Base-by-base conservation (phyloP, 352 stramenopile species). In the Phytophthora boehmeriae region DNA sequence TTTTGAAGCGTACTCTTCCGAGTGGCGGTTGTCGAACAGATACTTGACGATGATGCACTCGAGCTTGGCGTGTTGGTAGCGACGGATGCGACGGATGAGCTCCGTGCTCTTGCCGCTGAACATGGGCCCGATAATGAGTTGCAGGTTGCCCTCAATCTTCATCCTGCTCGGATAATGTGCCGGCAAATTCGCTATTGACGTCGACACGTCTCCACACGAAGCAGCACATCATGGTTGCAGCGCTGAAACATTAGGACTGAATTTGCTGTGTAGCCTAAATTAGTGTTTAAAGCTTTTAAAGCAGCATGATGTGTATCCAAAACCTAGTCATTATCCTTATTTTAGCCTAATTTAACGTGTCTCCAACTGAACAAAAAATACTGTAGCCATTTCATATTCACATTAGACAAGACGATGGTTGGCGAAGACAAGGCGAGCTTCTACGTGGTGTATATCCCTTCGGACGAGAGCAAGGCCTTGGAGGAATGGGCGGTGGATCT, bases 31-130 rank as follows among this genome's bases (percentile, higher is more conserved):
- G 62, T 95, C 86, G 54, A 90, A 86, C 66, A 80, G 83, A 61
- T 85, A 92, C 52, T 93, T 93, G 66, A 95, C 71, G 34, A 95
- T 78, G 41, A 95, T 77, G 48, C 82, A 92, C 59, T 85, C 60
- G 44, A 92, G 78, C 59, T 89, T 86, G 47, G 85, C 81, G 66
- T 94, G 83, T 54, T 88, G 76, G 68, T 90, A 93, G 42, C 87
- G 79, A 30, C 84, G 83, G 49, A 93, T 85, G 52, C 87, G 83
- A 36, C 87, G 85, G 54, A 95, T 86, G 62, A 95, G 83, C 63
- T 95, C 87, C 39, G 85, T 95, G 63, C 78, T 92, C 66, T 95
- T 95, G 66, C 87, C 87, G 56, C 84, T 94, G 67, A 94, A 95
- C 87, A 95, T 95, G 51, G 87, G 85, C 5, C 87, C 87, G 35